Evolutionary conservation across 106 monocot genomes (phyloP).

Genomic region (Gastrodia elata): DNA sequence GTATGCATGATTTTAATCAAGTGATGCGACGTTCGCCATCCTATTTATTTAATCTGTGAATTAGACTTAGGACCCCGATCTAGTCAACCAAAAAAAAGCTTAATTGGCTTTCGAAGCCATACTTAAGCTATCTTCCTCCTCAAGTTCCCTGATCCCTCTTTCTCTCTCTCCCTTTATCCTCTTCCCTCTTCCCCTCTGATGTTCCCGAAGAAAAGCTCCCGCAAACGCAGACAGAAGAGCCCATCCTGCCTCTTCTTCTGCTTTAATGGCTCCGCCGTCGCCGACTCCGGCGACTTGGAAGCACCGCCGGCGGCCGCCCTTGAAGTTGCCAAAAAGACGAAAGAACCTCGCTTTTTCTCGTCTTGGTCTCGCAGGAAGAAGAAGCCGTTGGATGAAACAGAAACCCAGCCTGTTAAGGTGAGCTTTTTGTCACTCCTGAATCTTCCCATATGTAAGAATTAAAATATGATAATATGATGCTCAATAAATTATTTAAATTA

Average conservation of each 20-base stretch:
- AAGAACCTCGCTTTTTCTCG: not conserved
- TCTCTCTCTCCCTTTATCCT: not conserved
- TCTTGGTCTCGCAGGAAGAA: not conserved
- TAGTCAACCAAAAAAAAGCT: not conserved
- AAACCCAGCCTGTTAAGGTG: not conserved
- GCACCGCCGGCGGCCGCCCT: not conserved
- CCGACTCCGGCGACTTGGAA: not conserved
- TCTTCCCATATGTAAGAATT: too few relatives aligned
- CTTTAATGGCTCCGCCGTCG: not conserved
- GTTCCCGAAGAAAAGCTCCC: not conserved
- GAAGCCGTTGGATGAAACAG: not conserved
- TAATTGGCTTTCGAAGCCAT: not conserved
- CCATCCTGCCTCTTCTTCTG: not conserved
- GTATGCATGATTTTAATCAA: not conserved
- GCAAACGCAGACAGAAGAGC: not conserved
- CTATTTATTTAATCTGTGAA: not conserved
- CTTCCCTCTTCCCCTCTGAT: not conserved
- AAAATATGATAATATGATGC: too few relatives aligned
- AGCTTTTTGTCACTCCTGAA: not conserved
- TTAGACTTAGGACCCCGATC: not conserved
- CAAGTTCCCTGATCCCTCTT: not conserved
- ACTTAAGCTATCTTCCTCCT: too few relatives aligned
- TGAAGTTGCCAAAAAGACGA: not conserved
- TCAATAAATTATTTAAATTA: too few relatives aligned
- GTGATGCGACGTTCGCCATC: too few relatives aligned